Evolutionary conservation across 2,329 filamentous ascomycete genomes (phyloP), one percentile per base, ranked within the genome.

Genomic region (Cladophialophora yegresii): DNA sequence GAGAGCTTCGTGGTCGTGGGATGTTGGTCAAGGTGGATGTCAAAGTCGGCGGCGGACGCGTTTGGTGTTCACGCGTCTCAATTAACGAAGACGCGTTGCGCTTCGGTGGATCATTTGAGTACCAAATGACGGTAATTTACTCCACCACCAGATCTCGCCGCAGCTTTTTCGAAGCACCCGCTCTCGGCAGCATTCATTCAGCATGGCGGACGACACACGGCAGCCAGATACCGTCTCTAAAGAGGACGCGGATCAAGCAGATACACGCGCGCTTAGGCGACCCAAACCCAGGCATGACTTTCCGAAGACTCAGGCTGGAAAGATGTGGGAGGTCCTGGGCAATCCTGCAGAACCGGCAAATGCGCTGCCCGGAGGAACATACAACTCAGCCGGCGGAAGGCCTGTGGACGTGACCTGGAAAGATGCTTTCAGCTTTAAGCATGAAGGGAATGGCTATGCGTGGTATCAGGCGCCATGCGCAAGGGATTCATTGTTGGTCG

Each of bases 381-480:
- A 82, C 67, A 83, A 86, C 79, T 88, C 80, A 77, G 82, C 83
- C 9, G 89, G 80, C 78, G 90, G 83, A 63, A 75, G 76, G 59
- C 71, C 76, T n/a, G 75, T 77, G 62, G 76, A 79, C 66, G 66
- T 77, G 33, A 73, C 79, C 49, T 73, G 81, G 69, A 74, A 74
- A 51, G 77, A 80, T 61, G 73, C 76, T 53, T 80, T 93, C 56
- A 67, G 53, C 40, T 72, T 70, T 55, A 84, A 86, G 67, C 87
- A 87, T 66, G 74, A 82, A 45, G 82, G 88, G 45, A 91, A 93
- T 72, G 89, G 93, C 68, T 76, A 86, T 51, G 85, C 86, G 51
- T 81, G 96, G 59, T 88, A 93, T 75, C 89, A 89, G 76, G 85
- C 87, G 63, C 93, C 93, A 0, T 98, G 95, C 76, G 89, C 91